Evolutionary conservation across 257 asterid species (phyloP).

Genomic region (Haberlea rhodopensis): DNA sequence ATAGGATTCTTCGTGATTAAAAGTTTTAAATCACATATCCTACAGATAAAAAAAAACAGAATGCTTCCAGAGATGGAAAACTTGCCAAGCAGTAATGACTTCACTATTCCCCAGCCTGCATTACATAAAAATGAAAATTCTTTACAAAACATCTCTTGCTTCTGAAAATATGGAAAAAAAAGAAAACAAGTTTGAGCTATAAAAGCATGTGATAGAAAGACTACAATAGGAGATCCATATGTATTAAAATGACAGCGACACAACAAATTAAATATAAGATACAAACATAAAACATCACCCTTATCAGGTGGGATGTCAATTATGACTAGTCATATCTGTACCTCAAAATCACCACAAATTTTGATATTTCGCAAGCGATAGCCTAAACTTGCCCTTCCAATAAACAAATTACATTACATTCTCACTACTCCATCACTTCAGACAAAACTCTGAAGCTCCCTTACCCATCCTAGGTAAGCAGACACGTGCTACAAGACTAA

Average conservation of each 20-base stretch:
- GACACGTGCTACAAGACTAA: neutral
- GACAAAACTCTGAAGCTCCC: neutral
- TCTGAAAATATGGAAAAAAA: neutral
- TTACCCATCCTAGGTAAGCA: neutral
- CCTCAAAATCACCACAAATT: neutral
- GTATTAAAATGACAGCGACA: neutral
- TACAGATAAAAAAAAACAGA: no score
- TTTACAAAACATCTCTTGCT: no score
- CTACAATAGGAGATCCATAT: neutral
- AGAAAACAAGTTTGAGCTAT: neutral
- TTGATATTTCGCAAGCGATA: neutral
- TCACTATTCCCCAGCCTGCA: constrained; percentile 34
- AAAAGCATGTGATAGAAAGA: neutral
- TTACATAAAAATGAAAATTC: constrained; percentile 6
- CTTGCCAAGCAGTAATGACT: constrained; percentile 3
- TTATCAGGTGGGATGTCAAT: neutral
- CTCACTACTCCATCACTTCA: neutral
- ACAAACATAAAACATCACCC: neutral
- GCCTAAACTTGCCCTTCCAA: neutral
- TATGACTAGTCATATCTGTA: neutral
- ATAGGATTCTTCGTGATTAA: no score
- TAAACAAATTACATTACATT: neutral
- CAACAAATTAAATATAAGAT: no score
- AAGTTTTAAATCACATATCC: no score
- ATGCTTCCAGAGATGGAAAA: constrained; percentile 16